Evolutionary conservation across 352 stramenopile species (phyloP).

Genomic region (Globisporangium alternatum): DNA sequence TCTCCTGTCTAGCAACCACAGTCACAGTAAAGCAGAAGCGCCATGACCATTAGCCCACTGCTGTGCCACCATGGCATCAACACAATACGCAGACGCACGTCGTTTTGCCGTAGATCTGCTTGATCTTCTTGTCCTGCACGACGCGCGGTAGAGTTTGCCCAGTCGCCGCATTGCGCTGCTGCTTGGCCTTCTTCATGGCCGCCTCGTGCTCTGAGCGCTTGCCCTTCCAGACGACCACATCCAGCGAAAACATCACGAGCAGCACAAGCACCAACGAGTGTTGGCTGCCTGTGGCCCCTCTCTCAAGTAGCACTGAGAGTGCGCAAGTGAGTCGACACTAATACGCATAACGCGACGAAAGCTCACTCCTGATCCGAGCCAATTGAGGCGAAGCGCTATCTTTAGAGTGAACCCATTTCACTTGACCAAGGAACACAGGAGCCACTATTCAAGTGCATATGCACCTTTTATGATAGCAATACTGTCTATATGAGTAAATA

Average conservation of each 20-base stretch:
- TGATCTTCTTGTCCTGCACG: constrained; percentile 32
- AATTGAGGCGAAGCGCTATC: neutral
- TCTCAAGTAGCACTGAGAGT: neutral
- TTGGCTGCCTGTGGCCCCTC: neutral
- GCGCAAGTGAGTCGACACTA: neutral
- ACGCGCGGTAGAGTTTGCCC: constrained; percentile 21
- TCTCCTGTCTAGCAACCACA: constrained; percentile 45
- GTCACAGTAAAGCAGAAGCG: neutral
- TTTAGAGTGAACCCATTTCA: constrained; percentile 1
- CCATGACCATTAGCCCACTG: neutral
- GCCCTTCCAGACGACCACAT: constrained; percentile 47
- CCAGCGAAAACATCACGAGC: constrained; percentile 51
- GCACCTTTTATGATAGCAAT: neutral
- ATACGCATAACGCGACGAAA: neutral
- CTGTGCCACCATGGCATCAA: neutral
- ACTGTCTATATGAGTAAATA: neutral
- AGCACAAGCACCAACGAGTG: neutral
- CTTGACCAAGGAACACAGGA: neutral
- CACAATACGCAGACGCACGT: constrained; percentile 22
- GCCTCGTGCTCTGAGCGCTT: constrained; percentile 35
- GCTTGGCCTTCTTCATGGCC: constrained; percentile 25
- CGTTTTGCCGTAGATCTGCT: constrained; percentile 58
- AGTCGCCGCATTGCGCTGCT: constrained; percentile 15
- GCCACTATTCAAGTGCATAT: constrained; percentile 3
- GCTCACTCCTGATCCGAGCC: neutral